Evolutionary conservation across 2,329 filamentous ascomycete genomes (phyloP).

Genomic region (Aspergillus japonicus): DNA sequence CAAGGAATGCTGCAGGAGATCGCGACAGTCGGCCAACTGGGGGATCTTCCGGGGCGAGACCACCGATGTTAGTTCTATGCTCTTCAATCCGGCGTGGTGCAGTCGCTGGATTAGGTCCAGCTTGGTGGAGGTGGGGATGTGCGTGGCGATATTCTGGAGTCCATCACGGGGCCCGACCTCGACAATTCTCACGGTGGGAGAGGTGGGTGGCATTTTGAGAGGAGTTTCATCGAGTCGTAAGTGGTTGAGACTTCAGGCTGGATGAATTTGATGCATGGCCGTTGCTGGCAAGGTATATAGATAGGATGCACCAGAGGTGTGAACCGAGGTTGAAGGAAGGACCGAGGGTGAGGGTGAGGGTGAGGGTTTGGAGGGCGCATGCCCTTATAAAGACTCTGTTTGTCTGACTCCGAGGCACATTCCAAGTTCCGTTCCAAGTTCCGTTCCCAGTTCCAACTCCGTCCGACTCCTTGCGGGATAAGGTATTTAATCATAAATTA

Average conservation of each 20-base stretch:
- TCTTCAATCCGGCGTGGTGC: slow-evolving; percentile 64
- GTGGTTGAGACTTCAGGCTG: too few species aligned
- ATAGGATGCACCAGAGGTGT: too few species aligned
- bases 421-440: too few species aligned
- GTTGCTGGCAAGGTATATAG: too few species aligned
- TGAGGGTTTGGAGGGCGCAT: too few species aligned
- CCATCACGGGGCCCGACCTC: slow-evolving; percentile 85
- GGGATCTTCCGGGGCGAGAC: slow-evolving; percentile 83
- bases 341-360: too few species aligned
- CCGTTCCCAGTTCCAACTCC: too few species aligned
- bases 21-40: slow-evolving; percentile 56
- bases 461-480: too few species aligned
- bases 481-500: too few species aligned
- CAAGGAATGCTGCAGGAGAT: slow-evolving; percentile 17
- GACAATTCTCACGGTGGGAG: slow-evolving; percentile 57
- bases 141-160: slow-evolving; percentile 78
- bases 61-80: slow-evolving; percentile 80
- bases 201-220: not conserved
- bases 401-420: too few species aligned
- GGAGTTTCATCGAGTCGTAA: not conserved
- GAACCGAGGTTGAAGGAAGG: too few species aligned
- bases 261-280: not conserved
- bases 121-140: slow-evolving; percentile 70
- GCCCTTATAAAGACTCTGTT: too few species aligned
- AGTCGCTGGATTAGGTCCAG: slow-evolving; percentile 71